These are phyloP conservation scores for Marvania coccoides DNA, from an alignment of 139 green algal species.

Conservation along the genomic window DNA sequence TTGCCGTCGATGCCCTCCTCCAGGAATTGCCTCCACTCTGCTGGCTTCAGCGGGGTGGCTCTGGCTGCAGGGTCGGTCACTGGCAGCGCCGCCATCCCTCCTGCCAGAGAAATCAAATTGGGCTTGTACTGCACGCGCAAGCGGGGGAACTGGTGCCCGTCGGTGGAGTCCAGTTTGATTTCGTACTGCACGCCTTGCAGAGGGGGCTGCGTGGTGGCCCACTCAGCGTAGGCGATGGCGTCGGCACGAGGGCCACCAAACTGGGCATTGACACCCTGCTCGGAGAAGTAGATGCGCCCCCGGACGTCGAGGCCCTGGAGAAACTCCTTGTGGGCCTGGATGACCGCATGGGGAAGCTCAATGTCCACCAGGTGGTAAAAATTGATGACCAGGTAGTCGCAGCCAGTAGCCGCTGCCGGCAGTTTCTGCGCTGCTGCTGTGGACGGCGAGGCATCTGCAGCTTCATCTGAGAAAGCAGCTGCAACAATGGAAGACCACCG, in stretches of 20 bases:
- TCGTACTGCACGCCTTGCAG: slow-evolving; percentile 48
- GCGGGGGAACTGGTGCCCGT: slow-evolving; percentile 69
- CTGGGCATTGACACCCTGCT: slow-evolving; percentile 96
- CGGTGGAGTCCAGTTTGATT: slow-evolving; percentile 10
- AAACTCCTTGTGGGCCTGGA: slow-evolving; percentile 40
- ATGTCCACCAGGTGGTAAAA: slow-evolving; percentile 92
- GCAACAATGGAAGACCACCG: too few relatives aligned
- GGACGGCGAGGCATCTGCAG: too few relatives aligned
- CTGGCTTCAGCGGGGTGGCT: slow-evolving; percentile 51
- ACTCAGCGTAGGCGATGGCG: slow-evolving; percentile 63
- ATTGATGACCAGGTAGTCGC: slow-evolving; percentile 68
- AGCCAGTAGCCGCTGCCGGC: too few relatives aligned
- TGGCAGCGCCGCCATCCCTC: slow-evolving; percentile 60
- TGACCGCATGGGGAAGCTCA: slow-evolving; percentile 46
- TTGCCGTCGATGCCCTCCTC: not conserved
- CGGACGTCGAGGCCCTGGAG: slow-evolving; percentile 49
- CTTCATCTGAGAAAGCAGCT: too few relatives aligned
- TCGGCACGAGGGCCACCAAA: slow-evolving; percentile 56
- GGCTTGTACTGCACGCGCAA: slow-evolving; percentile 75
- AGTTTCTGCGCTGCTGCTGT: too few relatives aligned
- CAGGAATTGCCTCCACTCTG: slow-evolving; percentile 65
- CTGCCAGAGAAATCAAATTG: slow-evolving; percentile 75
- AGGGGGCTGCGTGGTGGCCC: slow-evolving; percentile 47
- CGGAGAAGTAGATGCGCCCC: slow-evolving; percentile 92
- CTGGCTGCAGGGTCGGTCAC: slow-evolving; percentile 52